Base-by-base conservation (phyloP, 352 stramenopile genomes). In the Globisporangium paddicum region DNA sequence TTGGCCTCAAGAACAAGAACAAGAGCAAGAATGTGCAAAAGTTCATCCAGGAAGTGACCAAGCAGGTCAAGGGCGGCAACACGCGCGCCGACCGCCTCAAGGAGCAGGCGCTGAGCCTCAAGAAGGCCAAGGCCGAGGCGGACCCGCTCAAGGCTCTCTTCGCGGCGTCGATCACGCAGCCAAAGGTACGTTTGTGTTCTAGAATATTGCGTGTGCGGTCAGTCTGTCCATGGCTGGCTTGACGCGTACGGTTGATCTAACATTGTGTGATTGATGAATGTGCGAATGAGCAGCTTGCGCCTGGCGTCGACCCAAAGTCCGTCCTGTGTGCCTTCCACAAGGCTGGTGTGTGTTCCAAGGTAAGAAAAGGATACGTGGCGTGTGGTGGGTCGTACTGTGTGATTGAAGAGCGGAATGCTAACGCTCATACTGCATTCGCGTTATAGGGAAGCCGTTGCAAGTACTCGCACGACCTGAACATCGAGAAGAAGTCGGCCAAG, bases 1-100 rank as follows among this genome's bases (percentile, higher is more conserved):
- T 99, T 66, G 97, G 97, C 26, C 79, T 99, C 25, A 99, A 99
- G 79, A 99, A 99, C 83, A 99, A 99, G 73, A 99, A 99, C 74
- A 99, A 99, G 79, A 95, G 77, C 68, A 97, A 97, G 63, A 97
- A 97, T 64, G 94, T 98, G 51, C 93, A 98, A 68, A 87, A 95
- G 68, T 96, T 93, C 72, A 90, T 97, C 51, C 75, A 93, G 71
- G 77, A 93, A 55, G 87, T 96, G 45, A 89, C 86, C 41, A 96
- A 96, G 62, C 86, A 96, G 68, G 86, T 93, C 51, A 95, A 93
- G 71, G 86, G 86, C 48, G 74, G 37, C 55, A 93, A 82, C 55
- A 82, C 84, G 53, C 80, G 82, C 58, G 81, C 82, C 55, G 80
- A 95, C 50, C 79, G 86, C 42, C 62, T 90, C 40, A 93, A 95